A percentile compares a stretch with the other conserved stretches of the same genome.
phyloP scores from a whole-genome alignment of 2,329 filamentous ascomycete genomes.

The Pyrenophora seminiperda region DNA sequence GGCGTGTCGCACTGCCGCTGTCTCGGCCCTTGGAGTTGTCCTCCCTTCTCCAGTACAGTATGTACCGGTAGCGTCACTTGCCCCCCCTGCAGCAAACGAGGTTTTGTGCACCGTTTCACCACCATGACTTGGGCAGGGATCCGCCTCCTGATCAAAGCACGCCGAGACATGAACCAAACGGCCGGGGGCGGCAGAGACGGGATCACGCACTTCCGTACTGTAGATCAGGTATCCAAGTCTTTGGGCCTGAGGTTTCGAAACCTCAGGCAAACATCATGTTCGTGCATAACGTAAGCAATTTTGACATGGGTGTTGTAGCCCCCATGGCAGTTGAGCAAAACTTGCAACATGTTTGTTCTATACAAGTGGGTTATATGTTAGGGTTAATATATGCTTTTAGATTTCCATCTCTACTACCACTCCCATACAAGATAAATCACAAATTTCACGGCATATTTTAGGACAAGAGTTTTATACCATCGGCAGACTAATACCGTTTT shows the following conservation, averaged over 20 bases:
- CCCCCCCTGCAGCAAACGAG: conserved; percentile 7
- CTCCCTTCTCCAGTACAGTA: background rate
- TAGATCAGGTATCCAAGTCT: conserved; percentile 12
- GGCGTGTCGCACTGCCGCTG: conserved; percentile 1
- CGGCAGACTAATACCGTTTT: background rate
- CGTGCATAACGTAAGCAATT: background rate
- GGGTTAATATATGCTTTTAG: no score
- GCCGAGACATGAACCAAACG: conserved; percentile 8
- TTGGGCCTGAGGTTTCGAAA: conserved; percentile 30
- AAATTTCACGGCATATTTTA: background rate
- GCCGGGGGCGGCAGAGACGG: background rate
- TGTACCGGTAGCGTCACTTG: no score
- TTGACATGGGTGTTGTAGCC: no score
- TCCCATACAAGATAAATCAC: no score
- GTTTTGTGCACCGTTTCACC: conserved; percentile 16
- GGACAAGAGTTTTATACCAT: background rate
- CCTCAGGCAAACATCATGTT: conserved; percentile 17
- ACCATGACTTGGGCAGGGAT: background rate
- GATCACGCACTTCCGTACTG: background rate
- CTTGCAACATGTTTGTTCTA: no score
- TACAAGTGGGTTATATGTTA: no score
- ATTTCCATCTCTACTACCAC: no score
- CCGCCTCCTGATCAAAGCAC: conserved; percentile 14
- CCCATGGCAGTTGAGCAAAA: no score
- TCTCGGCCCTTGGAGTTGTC: conserved; percentile 1